Evolutionary conservation across 1,139 yeast species (phyloP).

Genomic region (Geotrichum klebahnii): DNA sequence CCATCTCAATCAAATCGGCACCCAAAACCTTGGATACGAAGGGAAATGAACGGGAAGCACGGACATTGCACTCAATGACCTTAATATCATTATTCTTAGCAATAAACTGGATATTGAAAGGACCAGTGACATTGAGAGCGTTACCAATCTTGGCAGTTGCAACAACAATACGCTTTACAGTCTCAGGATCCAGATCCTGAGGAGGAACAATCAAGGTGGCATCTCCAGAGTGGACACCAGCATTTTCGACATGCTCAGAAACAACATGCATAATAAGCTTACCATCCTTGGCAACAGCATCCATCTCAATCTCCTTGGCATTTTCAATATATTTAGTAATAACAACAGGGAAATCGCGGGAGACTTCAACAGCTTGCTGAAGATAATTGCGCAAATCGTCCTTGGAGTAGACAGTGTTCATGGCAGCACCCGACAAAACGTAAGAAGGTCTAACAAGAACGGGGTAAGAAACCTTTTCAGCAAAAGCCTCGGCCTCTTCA

Average conservation of each 20-base stretch:
- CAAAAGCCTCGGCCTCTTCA: slow-evolving; percentile 80
- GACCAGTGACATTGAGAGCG: slow-evolving; percentile 97
- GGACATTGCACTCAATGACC: slow-evolving; percentile 96
- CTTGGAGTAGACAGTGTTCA: slow-evolving; percentile 82
- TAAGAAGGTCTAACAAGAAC: slow-evolving; percentile 97
- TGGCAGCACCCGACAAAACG: slow-evolving; percentile 96
- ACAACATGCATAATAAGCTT: slow-evolving; percentile 88
- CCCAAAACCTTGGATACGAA: slow-evolving; percentile 97
- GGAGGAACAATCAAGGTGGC: slow-evolving; percentile 95
- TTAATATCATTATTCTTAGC: slow-evolving; percentile 57
- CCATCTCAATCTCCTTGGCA: slow-evolving; percentile 95
- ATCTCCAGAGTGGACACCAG: slow-evolving; percentile 98
- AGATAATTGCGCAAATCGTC: slow-evolving; percentile 76
- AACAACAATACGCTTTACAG: slow-evolving; percentile 83
- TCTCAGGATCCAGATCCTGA: slow-evolving; percentile 89
- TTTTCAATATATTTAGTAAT: slow-evolving; percentile 93
- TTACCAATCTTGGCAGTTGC: slow-evolving; percentile 96
- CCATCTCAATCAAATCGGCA: slow-evolving; percentile 94
- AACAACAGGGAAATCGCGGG: slow-evolving; percentile 95
- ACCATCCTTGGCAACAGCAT: slow-evolving; percentile 91
- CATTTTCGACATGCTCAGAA: slow-evolving; percentile 96
- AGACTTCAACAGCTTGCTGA: slow-evolving; percentile 83
- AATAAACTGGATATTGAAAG: slow-evolving; percentile 96
- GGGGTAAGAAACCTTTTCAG: slow-evolving; percentile 85
- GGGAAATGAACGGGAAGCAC: slow-evolving; percentile 98